Evolutionary conservation across 2,329 filamentous ascomycete species (phyloP).

Genomic region (Teratosphaeria nubilosa): DNA sequence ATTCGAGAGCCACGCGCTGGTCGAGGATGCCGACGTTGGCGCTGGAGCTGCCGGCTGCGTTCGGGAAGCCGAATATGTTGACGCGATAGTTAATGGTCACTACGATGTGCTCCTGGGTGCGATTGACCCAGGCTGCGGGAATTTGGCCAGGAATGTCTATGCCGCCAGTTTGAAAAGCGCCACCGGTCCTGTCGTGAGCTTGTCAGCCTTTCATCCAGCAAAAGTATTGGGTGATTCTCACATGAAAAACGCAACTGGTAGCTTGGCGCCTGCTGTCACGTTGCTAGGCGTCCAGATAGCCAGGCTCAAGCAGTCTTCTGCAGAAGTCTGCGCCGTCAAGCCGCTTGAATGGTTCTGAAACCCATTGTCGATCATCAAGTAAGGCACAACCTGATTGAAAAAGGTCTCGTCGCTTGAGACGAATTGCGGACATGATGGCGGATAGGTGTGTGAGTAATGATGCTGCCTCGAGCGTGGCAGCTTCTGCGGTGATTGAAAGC

Average conservation of each 20-base stretch:
- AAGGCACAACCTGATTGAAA: not conserved
- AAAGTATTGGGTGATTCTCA: not conserved
- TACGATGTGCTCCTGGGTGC: not conserved
- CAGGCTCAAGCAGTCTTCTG: not conserved
- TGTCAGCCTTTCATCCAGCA: not conserved
- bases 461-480: not conserved
- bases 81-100: not conserved
- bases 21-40: constrained; percentile 31
- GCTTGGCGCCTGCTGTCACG: not conserved
- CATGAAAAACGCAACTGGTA: not conserved
- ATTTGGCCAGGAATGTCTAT: not conserved
- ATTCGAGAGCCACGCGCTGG: constrained; percentile 29
- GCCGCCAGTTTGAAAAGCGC: not conserved
- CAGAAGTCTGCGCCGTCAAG: not conserved
- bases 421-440: not conserved
- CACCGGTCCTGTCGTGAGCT: not conserved
- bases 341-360: not conserved
- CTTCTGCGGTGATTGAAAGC: not conserved
- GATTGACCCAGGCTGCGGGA: not conserved
- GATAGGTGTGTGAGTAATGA: not conserved
- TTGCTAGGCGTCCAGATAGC: not conserved
- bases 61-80: not conserved
- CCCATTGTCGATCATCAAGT: not conserved
- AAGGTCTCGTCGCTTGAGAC: not conserved
- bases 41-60: not conserved